Evolutionary conservation across 768 basidiomycete species (phyloP), one percentile per base, ranked within the genome.

Genomic region (button mushroom (Agaricus bisporus)): DNA sequence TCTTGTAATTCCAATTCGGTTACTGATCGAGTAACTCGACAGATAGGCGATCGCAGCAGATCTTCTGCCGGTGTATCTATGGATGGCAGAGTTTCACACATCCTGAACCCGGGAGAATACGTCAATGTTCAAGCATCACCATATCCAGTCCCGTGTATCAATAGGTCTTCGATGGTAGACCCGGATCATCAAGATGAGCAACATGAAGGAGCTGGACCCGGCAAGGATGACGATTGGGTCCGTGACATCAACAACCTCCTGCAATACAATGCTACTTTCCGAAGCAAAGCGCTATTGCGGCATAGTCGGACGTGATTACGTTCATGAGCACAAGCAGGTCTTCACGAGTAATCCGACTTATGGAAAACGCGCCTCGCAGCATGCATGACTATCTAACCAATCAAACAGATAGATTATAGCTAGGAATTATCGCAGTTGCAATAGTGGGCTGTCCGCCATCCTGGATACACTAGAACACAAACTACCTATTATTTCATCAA

Each of bases 191-290:
- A 75, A 41, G 71, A 72, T 55, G 67, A 66, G 18, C 67, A 73
- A 44, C 75, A 71, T 46, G 85, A 87, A 67, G 87, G 87, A 25
- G 88, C 81, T 22, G 80, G 80, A 8, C 87, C 83, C 25, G 86
- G 89, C 10, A 89, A 87, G 63, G 89, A 91, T 61, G 90, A 92
- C 63, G 92, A 93, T 61, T 97, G 94, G 94, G 92, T 95, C n/a
- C 78, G 90, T 51, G 94, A 97, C 64, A 97, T 97, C 68, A 95
- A 95, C 67, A 93, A 92, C 59, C 70, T 97, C 55, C 70, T 97
- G 52, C 92, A 95, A 69, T 97, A 95, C 71, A 97, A 97, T 60
- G 91, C 91, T 26, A 92, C 93, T 0, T 97, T 97, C 69, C 74
- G 90, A 65, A 91, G 89, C 73, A 92, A 92, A 68, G 89, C 88